Evolutionary conservation across 805 yeast genomes (phyloP), one percentile per base, ranked within the genome.

Genomic region (Brettanomyces bruxellensis): DNA sequence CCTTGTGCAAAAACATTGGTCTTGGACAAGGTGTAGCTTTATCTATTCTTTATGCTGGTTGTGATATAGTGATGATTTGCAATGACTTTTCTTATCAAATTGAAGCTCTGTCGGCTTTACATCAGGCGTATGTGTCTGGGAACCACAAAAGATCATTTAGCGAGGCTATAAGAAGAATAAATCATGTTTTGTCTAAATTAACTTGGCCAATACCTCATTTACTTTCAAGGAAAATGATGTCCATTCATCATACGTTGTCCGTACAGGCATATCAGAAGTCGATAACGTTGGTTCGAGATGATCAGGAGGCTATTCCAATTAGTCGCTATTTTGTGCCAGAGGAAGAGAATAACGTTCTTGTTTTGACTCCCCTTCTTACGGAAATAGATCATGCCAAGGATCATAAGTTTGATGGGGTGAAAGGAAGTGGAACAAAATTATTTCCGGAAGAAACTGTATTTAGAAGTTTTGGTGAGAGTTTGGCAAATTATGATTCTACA

Each of bases 1-100:
- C 83, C 1, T 62, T 79, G 24, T 76, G 76, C 57, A 79, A 76
- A 46, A 75, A 78, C n/a, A 73, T 79, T 44, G 85, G 85, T 4
- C 66, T 79, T 35, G 78, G 81, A n/a, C 85, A 79, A 58, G 85
- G 84, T 8, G 81, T 79, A 1, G 72, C 77, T 6, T 66, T 78
- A 55, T 81, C 84, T 3, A 63, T 78, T n/a, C 39, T 55, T 6
- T 70, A 71, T 43, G 85, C 83, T 6, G 81, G 84, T 4, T 79
- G 85, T 60, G 85, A 79, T 57, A 63, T 79, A 49, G 76, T 79
- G 8, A 68, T 79, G 70, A 80, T 79, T 23, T 79, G 85, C 56
- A 80, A 77, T 52, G 77, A 78, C 53, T 63, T 63, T 54, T 64
- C 67, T 14, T 64, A 76, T 34, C 85, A 79, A 57, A 67, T 70